Base-by-base conservation (phyloP, 257 asterid genomes). In the Solanum microdontum region DNA sequence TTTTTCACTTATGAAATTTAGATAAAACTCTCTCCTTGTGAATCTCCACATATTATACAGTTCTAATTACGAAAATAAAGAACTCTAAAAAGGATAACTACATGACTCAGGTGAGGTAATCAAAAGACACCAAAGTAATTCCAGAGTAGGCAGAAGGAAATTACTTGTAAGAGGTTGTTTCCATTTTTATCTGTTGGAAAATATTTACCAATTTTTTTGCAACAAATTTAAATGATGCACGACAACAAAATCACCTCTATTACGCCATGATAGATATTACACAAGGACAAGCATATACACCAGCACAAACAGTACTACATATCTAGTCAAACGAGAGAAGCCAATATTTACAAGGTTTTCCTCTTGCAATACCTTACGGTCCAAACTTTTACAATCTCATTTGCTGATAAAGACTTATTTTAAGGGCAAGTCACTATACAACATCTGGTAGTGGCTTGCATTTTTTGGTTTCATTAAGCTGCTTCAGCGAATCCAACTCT, bases 401-500 rank as follows among this genome's bases (percentile, higher is more conserved):
- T 48, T 48, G 85, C 30, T 48, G 28, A 10, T 19, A 24, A 48
- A 26, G 84, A 80, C 69, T 21, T 15, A 28, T 14, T 33, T 28
- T 15, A 79, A 43, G 26, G 84, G 37, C 24, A 24, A 80, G 43
- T 28, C 85, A 19, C 43, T 28, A 48, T 24, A 80, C 28, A 80
- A 82, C 84, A 79, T 14, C 2, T 26, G 26, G 84, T n/a, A 43
- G 26, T 9, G 14, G 37, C n/a, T 79, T 43, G 84, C 66, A 7
- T 43, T 28, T 82, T 80, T 48, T 48, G n/a, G 34, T 82, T 82
- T 48, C 43, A 82, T 92, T 92, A 96, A 75, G 98, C 98, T 21
- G 99, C 99, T 87, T 96, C 99, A 30, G 99, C 98, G 89, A 96
- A 96, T 37, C 99, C 99, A 60, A 96, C 95, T 88, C 98, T 94